A percentile compares a stretch with the other conserved stretches of the same genome.
phyloP scores from a whole-genome alignment of 257 asterid species.

The Solanum bulbocastanum region DNA sequence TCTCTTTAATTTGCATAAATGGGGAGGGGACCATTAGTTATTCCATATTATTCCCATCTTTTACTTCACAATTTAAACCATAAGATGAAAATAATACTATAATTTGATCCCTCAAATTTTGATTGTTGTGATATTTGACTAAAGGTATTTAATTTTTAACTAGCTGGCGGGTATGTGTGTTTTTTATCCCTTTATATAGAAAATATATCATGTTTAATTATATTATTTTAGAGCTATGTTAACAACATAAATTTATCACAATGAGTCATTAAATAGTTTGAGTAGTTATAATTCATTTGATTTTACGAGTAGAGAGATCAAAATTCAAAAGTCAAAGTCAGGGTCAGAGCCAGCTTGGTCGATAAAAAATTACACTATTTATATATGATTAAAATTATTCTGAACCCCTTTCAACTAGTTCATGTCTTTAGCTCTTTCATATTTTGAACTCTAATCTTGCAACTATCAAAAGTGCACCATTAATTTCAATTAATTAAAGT shows the following conservation, averaged over 20 bases:
- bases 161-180: not conserved
- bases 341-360: not conserved
- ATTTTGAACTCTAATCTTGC: not conserved
- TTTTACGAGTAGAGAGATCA: not conserved
- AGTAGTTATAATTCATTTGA: not conserved
- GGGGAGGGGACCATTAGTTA: not conserved
- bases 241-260: not conserved
- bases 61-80: not conserved
- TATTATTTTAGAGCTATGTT: not conserved
- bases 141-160: not conserved
- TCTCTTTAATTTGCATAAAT: not conserved
- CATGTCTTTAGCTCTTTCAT: no score
- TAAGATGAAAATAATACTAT: not conserved
- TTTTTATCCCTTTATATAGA: not conserved
- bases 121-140: not conserved
- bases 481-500: not conserved
- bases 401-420: rapidly evolving
- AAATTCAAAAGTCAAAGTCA: not conserved
- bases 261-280: not conserved
- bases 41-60: not conserved
- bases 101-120: not conserved
- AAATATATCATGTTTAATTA: not conserved
- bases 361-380: not conserved
- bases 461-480: not conserved
- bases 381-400: not conserved